These are phyloP conservation scores for Coemansia sp. DNA, from an alignment of 192 early-diverging fungal species.

Conservation along the genomic window DNA sequence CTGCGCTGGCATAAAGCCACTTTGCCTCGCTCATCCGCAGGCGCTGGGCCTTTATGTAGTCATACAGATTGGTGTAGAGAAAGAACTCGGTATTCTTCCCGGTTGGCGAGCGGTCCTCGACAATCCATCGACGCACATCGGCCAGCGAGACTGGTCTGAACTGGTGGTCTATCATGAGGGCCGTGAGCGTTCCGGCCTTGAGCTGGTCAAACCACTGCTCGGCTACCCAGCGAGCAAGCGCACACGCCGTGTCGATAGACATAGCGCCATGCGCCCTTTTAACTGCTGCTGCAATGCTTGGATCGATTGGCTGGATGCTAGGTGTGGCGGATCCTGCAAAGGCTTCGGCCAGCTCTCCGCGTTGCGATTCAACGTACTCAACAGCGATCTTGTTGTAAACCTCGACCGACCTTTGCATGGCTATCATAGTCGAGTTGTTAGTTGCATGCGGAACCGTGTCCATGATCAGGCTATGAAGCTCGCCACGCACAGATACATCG, in stretches of 20 bases:
- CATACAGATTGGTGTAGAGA: conserved; percentile 37
- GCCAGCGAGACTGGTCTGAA: conserved; percentile 31
- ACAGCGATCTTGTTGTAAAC: conserved; percentile 38
- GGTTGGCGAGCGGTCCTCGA: conserved; percentile 35
- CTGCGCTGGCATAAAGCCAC: conserved; percentile 51
- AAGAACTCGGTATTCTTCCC: conserved; percentile 34
- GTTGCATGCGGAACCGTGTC: conserved; percentile 27
- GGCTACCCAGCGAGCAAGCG: conserved; percentile 29
- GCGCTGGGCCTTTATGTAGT: conserved; percentile 32
- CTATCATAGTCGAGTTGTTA: conserved; percentile 31
- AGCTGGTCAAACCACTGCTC: conserved; percentile 37
- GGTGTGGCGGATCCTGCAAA: neutral
- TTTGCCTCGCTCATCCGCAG: conserved; percentile 37
- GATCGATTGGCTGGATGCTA: neutral
- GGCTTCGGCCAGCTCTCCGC: neutral
- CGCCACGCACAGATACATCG: conserved; percentile 35
- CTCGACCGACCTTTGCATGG: conserved; percentile 46
- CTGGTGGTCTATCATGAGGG: conserved; percentile 34
- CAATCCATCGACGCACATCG: conserved; percentile 44
- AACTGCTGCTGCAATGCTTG: neutral
- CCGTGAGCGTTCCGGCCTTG: conserved; percentile 15
- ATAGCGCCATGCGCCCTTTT: conserved; percentile 8
- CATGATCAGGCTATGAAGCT: conserved; percentile 34
- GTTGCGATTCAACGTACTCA: conserved; percentile 11
- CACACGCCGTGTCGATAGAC: conserved; percentile 11